Evolutionary conservation across 108 stramenopile species (phyloP).

Genomic region (Fragilariopsis cylindrus): DNA sequence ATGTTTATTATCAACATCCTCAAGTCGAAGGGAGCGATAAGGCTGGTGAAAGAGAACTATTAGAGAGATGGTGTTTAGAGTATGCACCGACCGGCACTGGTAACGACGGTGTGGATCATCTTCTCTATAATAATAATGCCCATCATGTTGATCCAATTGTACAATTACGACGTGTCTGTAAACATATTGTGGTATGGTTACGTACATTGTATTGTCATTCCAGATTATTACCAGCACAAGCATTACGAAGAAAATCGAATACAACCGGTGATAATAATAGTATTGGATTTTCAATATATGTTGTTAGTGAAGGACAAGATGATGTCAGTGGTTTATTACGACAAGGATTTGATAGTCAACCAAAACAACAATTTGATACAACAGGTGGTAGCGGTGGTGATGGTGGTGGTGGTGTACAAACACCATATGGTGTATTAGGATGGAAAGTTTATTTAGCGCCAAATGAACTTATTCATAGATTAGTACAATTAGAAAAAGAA

Average conservation of each 20-base stretch:
- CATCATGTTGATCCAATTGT: conserved; percentile 49
- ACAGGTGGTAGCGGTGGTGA: neutral
- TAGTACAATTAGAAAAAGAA: neutral
- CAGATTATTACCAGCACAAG: conserved; percentile 69
- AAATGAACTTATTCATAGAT: conserved; percentile 14
- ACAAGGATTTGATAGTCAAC: conserved; percentile 44
- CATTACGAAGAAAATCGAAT: conserved; percentile 24
- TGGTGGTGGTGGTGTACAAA: conserved; percentile 23
- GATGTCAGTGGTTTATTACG: conserved; percentile 36
- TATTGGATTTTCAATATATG: conserved; percentile 65
- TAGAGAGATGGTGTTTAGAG: conserved; percentile 87
- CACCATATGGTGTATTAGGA: conserved; percentile 59
- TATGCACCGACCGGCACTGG: conserved; percentile 44
- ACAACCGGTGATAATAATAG: neutral
- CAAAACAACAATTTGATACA: neutral
- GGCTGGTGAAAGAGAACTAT: conserved; percentile 53
- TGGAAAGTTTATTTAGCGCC: conserved; percentile 68
- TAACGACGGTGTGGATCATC: conserved; percentile 6
- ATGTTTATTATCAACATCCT: conserved; percentile 78
- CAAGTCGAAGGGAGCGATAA: neutral
- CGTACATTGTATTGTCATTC: conserved; percentile 67
- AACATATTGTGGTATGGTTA: conserved; percentile 69
- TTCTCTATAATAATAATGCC: neutral
- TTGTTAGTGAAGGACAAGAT: conserved; percentile 41
- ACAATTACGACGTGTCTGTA: conserved; percentile 72